A percentile compares a stretch with the other conserved stretches of the same genome.
Conservation (phyloP, 306 rosid species). For the Alnus glutinosa region DNA sequence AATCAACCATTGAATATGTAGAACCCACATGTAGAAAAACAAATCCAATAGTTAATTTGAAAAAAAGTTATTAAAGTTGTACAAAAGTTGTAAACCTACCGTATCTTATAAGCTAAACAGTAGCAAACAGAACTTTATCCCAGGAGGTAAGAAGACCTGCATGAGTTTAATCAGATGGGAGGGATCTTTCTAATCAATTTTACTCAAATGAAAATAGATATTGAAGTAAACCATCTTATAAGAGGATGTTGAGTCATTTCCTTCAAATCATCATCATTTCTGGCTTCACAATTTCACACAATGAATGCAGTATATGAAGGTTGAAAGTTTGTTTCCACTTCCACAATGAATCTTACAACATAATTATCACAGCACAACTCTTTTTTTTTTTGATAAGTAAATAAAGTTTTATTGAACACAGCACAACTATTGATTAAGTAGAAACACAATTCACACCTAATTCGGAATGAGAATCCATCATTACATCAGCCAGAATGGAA, state of each 20-base stretch:
- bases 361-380: not conserved
- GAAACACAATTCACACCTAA: not conserved
- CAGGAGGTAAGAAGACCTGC: not conserved
- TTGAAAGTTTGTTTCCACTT: not conserved
- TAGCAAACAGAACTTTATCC: not conserved
- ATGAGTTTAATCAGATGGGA: not conserved
- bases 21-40: too few species aligned
- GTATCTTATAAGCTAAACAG: not conserved
- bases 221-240: not conserved
- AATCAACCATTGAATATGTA: too few species aligned
- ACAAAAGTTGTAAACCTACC: too few species aligned
- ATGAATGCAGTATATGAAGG: not conserved
- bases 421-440: too few species aligned
- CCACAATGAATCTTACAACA: not conserved
- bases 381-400: too few species aligned
- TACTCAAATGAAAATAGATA: not conserved
- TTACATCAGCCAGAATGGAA: not conserved
- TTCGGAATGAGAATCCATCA: not conserved
- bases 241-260: not conserved
- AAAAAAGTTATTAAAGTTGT: too few species aligned
- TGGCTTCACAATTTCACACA: slow-evolving; percentile 6
- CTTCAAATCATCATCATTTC: not conserved
- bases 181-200: not conserved
- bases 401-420: too few species aligned
- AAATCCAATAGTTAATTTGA: too few species aligned